Base-by-base conservation (phyloP, 768 basidiomycete species). In the Lactarius sanguifluus region DNA sequence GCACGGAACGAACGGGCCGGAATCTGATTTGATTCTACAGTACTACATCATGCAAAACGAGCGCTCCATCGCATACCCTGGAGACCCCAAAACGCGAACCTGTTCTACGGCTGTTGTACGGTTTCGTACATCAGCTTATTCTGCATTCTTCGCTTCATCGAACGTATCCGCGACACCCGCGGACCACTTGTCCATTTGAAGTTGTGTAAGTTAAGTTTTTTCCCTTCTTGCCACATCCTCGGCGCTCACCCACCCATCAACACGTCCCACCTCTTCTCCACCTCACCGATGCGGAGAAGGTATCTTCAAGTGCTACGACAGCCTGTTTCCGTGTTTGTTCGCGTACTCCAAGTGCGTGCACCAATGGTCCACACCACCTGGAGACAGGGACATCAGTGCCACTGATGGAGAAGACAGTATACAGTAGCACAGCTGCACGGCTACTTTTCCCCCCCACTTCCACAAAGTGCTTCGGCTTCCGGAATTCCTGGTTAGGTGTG, bases 141-240 rank as follows among this genome's bases (percentile, higher is more conserved):
- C 36, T 34, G 36, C 36, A 13, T 38, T 12, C 12, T 38, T 38
- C 13, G 36, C 12, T 38, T 38, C 36, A 13, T 38, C 36, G 12
- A 38, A 38, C 36, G 36, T 38, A 38, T 38, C 36, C 36, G 36
- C 36, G 12, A 36, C 36, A 36, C 36, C 36, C 34, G 34, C 34
- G 95, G 95, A 95, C 94, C 12, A 85, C 85, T 34, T 96, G 94
- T 94, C 94, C 95, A 0, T 97, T 88, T 73, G 95, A 97, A 75
- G 81, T 89, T 25, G 77, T 95, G 72, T 91, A 71, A 71, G 81
- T 28, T 76, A 8, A 45, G 18, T 28, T 28, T 36, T 59, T 70
- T 13, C 13, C 40, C 40, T 25, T n/a, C 34, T 38, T 10, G 36
- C 30, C 52, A 5, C 30, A 36, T 36, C 2, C 40, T 18, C 66